These are phyloP conservation scores for Nitzschia sp. DNA, from an alignment of 108 stramenopile genomes.

Conservation along the genomic window DNA sequence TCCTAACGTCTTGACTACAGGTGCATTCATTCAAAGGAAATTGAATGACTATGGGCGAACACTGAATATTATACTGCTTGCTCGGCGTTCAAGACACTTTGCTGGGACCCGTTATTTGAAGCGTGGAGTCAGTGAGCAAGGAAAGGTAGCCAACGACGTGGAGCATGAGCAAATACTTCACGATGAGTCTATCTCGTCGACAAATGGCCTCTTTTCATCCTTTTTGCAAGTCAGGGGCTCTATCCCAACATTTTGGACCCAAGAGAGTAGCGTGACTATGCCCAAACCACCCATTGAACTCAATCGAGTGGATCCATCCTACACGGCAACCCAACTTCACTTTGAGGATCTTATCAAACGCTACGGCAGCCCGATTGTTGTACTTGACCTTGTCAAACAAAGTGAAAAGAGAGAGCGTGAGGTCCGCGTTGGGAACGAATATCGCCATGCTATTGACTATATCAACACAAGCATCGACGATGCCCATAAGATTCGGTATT, in stretches of 20 bases:
- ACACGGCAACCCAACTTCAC: constrained; percentile 90
- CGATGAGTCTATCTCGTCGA: constrained; percentile 70
- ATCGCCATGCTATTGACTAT: constrained; percentile 89
- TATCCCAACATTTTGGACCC: constrained; percentile 97
- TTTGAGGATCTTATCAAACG: constrained; percentile 92
- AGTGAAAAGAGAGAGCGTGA: constrained; percentile 92
- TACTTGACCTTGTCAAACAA: constrained; percentile 95
- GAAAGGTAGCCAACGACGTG: constrained; percentile 95
- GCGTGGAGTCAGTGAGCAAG: constrained; percentile 92
- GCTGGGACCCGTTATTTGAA: constrained; percentile 98
- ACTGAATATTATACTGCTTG: constrained; percentile 88
- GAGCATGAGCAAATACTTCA: constrained; percentile 95
- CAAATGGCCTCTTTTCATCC: constrained; percentile 81
- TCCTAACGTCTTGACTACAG: not conserved
- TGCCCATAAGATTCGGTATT: constrained; percentile 84
- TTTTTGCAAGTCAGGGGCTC: constrained; percentile 94
- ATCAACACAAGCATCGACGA: constrained; percentile 90
- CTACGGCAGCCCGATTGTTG: constrained; percentile 90
- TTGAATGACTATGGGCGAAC: constrained; percentile 86
- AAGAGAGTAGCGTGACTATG: constrained; percentile 90
- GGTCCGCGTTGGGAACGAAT: constrained; percentile 93
- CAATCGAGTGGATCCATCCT: constrained; percentile 91
- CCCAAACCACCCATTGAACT: constrained; percentile 97
- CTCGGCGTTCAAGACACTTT: constrained; percentile 93
- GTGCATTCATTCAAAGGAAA: constrained; percentile 90